Percentiles rank a stretch among this genome's conserved stretches.
Conservation (phyloP, 2,329 filamentous ascomycete species). For the Cercospora zeae-maydis region DNA sequence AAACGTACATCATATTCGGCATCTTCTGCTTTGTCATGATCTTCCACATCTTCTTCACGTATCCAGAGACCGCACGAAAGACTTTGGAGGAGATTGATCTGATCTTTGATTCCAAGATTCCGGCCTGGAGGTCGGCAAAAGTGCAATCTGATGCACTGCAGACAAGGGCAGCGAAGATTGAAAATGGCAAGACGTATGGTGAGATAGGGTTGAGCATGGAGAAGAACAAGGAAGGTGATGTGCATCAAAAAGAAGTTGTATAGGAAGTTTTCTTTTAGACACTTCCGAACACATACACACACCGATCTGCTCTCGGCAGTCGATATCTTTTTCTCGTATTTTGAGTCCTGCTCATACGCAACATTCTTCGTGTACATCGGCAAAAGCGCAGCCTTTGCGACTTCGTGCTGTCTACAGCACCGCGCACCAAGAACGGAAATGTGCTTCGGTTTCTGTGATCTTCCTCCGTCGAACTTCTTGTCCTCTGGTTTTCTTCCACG, state of each 20-base stretch:
- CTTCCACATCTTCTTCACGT: conserved; percentile 40
- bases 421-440: neutral
- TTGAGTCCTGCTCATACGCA: neutral
- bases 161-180: conserved; percentile 17
- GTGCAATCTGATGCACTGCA: conserved; percentile 21
- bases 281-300: neutral
- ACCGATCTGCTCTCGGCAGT: neutral
- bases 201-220: conserved; percentile 1
- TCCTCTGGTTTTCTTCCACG: neutral
- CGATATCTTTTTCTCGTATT: neutral
- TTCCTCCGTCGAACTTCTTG: neutral
- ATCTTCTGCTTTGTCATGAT: conserved; percentile 62
- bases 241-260: conserved; percentile 9
- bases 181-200: conserved; percentile 2
- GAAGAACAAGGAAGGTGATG: conserved; percentile 10
- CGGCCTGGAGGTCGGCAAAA: conserved; percentile 30
- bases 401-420: too few species aligned
- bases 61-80: conserved; percentile 37
- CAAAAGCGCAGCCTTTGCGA: neutral
- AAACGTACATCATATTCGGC: conserved; percentile 66
- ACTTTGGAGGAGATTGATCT: conserved; percentile 40
- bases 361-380: neutral
- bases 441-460: neutral
- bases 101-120: conserved; percentile 33
- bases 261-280: neutral